Base-by-base conservation (phyloP, 2,329 filamentous ascomycete genomes). In the Cordyceps pruinosa region DNA sequence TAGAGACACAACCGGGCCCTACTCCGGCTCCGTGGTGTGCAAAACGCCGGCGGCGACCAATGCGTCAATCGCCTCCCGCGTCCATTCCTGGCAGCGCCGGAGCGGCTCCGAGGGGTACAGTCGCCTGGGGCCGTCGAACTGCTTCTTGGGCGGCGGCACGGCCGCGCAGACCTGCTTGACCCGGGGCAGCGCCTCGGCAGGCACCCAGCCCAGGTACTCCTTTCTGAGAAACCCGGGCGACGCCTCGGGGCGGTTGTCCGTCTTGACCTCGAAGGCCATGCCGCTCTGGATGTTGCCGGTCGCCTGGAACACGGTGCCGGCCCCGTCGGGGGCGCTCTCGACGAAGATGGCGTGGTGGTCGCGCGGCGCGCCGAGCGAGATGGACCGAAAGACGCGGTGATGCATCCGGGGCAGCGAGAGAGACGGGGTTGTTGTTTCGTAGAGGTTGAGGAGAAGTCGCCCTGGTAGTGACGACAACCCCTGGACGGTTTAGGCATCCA, bases 61-160 rank as follows among this genome's bases (percentile, higher is more conserved):
- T 13, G 45, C 25, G 13, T 41, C 42, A 17, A 60, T 35, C 1
- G 46, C 50, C 32, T 69, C 67, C 1, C 50, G 58, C 5, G 64
- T 65, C 68, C 67, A 70, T 58, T 70, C 67, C 57, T 69, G 66
- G 50, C 67, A 70, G 25, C 65, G 61, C 54, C 32, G 53, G 10
- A 62, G 32, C 2, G 59, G 53, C 45, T 58, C 42, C 23, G 56
- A 45, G 9, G 65, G 66, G 59, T 62, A 66, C n/a, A 70, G 56
- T 47, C 63, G 53, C 21, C 54, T 63, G 3, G 62, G 26, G 23
- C 66, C 65, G 3, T 69, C 48, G 42, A 68, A 70, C 51, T 70
- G 66, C 59, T 69, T 70, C 54, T 64, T 64, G 10, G 67, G 66
- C 37, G 63, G 59, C 30, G 61, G 60, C 3, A 67, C 60, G 4